These are phyloP conservation scores for Penicillium sp. DNA, from an alignment of 2,329 filamentous ascomycete species.

Conservation along the genomic window DNA sequence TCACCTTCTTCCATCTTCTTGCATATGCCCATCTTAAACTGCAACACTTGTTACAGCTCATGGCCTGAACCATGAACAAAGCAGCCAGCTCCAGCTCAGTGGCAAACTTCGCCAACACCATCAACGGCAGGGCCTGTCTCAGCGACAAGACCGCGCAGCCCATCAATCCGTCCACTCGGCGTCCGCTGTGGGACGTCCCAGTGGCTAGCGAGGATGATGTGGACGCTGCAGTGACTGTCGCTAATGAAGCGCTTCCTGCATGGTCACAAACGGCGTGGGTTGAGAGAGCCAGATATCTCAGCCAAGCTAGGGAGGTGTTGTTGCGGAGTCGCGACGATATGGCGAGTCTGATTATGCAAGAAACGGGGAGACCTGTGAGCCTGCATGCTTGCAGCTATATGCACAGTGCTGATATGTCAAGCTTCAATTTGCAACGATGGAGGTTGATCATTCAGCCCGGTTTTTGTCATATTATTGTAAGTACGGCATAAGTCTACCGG, in stretches of 20 bases:
- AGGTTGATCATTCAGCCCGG: conserved; percentile 16
- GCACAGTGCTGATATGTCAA: background rate
- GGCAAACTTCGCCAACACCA: conserved; percentile 42
- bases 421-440: conserved; percentile 15
- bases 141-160: conserved; percentile 34
- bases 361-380: conserved; percentile 51
- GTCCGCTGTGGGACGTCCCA: conserved; percentile 45
- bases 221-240: conserved; percentile 45
- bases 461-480: conserved; percentile 15
- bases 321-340: conserved; percentile 42
- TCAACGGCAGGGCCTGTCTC: conserved; percentile 41
- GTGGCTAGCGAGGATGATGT: conserved; percentile 41
- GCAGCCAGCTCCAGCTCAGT: background rate
- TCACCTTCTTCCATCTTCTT: too few species aligned
- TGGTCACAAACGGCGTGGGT: conserved; percentile 46
- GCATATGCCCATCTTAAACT: too few species aligned
- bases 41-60: too few species aligned
- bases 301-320: conserved; percentile 40
- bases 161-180: conserved; percentile 45
- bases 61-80: background rate
- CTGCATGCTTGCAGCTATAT: background rate
- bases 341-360: conserved; percentile 43
- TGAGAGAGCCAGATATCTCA: conserved; percentile 41
- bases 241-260: conserved; percentile 43
- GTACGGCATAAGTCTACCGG: background rate